Percentiles rank a stretch among this genome's conserved stretches.
These are phyloP conservation scores for Spiraea crenata DNA, from an alignment of 331 rosid genomes.

Conservation along the genomic window DNA sequence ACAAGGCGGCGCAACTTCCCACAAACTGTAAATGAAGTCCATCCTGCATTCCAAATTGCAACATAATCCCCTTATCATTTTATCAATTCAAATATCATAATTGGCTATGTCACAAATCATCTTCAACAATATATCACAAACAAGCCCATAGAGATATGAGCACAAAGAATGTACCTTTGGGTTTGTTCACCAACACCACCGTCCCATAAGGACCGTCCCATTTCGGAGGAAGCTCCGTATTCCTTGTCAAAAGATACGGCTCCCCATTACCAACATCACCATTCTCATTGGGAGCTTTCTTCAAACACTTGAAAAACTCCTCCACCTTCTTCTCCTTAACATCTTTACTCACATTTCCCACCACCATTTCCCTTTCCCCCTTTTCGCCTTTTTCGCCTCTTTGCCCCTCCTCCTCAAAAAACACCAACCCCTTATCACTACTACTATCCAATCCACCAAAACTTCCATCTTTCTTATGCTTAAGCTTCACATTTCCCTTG, in stretches of 20 bases:
- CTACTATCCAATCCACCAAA: slow-evolving; percentile 6
- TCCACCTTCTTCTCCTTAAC: slow-evolving; percentile 73
- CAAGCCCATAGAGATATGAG: neutral
- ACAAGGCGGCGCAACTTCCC: slow-evolving; percentile 97
- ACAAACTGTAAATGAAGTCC: slow-evolving; percentile 98
- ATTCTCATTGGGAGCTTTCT: slow-evolving; percentile 56
- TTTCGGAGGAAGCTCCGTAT: slow-evolving; percentile 63
- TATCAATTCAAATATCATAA: neutral
- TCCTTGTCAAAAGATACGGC: slow-evolving; percentile 72
- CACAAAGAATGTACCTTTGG: slow-evolving; percentile 55
- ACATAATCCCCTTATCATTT: slow-evolving; percentile 20
- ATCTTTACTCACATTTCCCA: slow-evolving; percentile 30
- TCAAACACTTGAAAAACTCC: slow-evolving; percentile 86
- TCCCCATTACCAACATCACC: slow-evolving; percentile 39
- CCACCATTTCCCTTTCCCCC: slow-evolving; percentile 5
- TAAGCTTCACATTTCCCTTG: slow-evolving; percentile 32
- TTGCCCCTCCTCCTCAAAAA: slow-evolving; percentile 55
- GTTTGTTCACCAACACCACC: slow-evolving; percentile 83
- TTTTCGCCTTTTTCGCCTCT: slow-evolving; percentile 20
- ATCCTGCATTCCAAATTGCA: slow-evolving; percentile 50
- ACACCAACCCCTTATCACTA: slow-evolving; percentile 49
- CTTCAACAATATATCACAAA: slow-evolving; percentile 2
- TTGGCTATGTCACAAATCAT: neutral
- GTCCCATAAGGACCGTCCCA: slow-evolving; percentile 87
- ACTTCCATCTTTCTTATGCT: slow-evolving; percentile 28